Base-by-base conservation (phyloP, 192 early-diverging fungal genomes). In the Backusella luteola region DNA sequence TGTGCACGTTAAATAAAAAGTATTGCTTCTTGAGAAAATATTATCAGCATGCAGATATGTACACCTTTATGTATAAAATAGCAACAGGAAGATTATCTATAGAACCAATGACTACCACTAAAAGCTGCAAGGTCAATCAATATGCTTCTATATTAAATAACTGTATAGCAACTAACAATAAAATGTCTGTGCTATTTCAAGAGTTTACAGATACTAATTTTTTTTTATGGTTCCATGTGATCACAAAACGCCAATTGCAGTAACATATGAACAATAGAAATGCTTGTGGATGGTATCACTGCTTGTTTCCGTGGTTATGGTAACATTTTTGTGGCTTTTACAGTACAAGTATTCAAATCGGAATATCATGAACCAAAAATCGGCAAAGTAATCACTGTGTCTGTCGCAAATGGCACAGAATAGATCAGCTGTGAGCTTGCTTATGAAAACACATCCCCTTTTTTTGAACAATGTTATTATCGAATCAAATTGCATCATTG, bases 321-420 rank as follows among this genome's bases (percentile, higher is more conserved):
- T n/a, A 6, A 15, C 46, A 49, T 17, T 19, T 39, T 49, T 49
- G 19, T 2, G 15, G 46, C 19, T 49, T n/a, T 49, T 7, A 21
- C 5, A 49, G 15, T 44, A 44, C 15, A 44, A 44, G 42, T 49
- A 0, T 7, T 7, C 46, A 49, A 19, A 49, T 17, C 6, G 46
- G 15, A n/a, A 49, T 19, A 49, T 3, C 17, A n/a, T 49, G 17
- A 49, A n/a, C 46, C 19, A 49, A 44, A 44, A 44, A 19, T 49
- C 15, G 19, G 46, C 19, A 49, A 15, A n/a, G 19, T 49, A 21
- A n/a, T 0, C 19, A 7, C 46, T 7, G 56, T 29, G 90, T 44
- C 84, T 84, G 56, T 83, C 88, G 34, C 84, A 86, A 42, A 86
- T 67, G 26, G 79, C 76, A 67, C 82, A 84, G 17, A 80, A 59